Conservation (phyloP, 2,329 filamentous ascomycete species). For the Zalaria obscura region DNA sequence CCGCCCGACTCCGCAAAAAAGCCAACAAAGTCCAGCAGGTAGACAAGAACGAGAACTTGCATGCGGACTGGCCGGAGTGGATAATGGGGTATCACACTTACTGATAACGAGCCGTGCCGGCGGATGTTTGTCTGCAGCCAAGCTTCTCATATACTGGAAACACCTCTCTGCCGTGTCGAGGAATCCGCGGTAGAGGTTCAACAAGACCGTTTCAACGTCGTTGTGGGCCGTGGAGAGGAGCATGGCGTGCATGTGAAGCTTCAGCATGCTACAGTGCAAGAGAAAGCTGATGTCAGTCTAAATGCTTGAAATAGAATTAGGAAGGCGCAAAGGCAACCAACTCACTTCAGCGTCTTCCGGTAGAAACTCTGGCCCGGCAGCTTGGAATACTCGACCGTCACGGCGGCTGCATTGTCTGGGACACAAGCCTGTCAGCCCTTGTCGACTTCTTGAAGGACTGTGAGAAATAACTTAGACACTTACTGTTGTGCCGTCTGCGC, state of each 20-base stretch:
- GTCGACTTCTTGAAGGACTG: too few relatives aligned
- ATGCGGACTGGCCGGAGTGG: too few relatives aligned
- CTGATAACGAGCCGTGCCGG: constrained; percentile 44
- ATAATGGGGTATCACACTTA: constrained; percentile 19
- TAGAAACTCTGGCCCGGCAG: constrained; percentile 65
- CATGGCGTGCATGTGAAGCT: constrained; percentile 73
- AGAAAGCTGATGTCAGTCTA: constrained; percentile 6
- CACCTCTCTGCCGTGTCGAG: constrained; percentile 64
- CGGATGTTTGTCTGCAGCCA: constrained; percentile 45
- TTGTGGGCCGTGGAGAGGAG: constrained; percentile 74
- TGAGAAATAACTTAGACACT: constrained; percentile 12
- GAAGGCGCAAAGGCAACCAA: constrained; percentile 10
- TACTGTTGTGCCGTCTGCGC: constrained; percentile 37
- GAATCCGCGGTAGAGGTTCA: constrained; percentile 66
- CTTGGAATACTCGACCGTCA: constrained; percentile 66
- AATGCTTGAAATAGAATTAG: background rate
- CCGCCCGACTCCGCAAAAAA: too few relatives aligned
- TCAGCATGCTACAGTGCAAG: constrained; percentile 42
- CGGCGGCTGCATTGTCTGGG: constrained; percentile 47
- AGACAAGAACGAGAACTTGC: too few relatives aligned
- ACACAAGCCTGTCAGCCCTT: too few relatives aligned
- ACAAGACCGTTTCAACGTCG: constrained; percentile 48
- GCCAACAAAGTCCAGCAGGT: too few relatives aligned
- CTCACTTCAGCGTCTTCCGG: constrained; percentile 58
- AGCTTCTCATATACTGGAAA: constrained; percentile 44